These are phyloP conservation scores for Solanum pennellii DNA, from an alignment of 257 asterid genomes.

Conservation along the genomic window DNA sequence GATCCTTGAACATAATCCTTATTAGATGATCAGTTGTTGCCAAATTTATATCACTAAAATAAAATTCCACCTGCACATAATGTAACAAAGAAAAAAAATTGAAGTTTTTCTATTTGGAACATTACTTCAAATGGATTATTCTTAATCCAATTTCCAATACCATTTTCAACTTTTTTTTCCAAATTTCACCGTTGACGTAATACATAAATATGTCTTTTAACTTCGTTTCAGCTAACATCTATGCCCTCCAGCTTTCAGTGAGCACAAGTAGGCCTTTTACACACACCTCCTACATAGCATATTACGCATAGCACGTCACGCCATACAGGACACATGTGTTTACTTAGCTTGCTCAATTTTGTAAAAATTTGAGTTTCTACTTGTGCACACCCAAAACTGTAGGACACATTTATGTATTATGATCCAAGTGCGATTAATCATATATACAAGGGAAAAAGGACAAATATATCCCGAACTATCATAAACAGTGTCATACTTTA, in stretches of 20 bases:
- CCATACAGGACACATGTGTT: neutral
- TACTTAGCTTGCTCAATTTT: neutral
- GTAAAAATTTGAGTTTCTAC: too few species aligned
- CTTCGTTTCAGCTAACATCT: neutral
- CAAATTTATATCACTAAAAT: conserved; percentile 84
- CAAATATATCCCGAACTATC: too few species aligned
- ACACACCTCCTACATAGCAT: neutral
- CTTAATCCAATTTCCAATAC: neutral
- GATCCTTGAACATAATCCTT: conserved; percentile 64
- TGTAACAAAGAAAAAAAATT: neutral
- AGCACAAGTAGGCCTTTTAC: neutral
- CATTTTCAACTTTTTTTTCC: neutral
- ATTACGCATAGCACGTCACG: neutral
- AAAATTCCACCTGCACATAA: conserved; percentile 64
- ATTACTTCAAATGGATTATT: neutral
- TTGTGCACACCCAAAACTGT: neutral
- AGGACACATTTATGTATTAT: neutral
- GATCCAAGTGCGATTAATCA: neutral
- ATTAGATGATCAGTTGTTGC: conserved; percentile 83
- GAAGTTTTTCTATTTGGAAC: neutral
- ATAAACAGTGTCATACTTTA: too few species aligned
- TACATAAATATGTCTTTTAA: neutral
- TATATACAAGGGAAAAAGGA: neutral
- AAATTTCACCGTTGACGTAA: neutral
- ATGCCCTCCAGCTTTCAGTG: fast-evolving